These are phyloP conservation scores for Carpinus viminea DNA, from an alignment of 306 rosid species.

Conservation along the genomic window DNA sequence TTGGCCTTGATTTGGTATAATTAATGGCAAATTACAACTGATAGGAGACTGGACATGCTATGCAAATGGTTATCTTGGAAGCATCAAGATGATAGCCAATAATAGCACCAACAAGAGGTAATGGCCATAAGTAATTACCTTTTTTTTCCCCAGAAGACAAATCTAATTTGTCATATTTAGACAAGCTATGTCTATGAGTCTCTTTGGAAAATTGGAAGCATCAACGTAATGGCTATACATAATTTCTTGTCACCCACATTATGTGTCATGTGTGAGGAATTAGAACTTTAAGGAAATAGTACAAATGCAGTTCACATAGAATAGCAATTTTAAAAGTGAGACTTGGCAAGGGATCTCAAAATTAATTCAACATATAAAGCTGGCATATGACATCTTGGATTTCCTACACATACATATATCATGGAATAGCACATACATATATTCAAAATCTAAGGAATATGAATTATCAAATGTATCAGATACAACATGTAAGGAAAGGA, in stretches of 20 bases:
- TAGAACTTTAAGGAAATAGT: not conserved
- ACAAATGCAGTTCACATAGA: not conserved
- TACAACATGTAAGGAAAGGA: conserved; percentile 24
- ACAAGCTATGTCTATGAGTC: not conserved
- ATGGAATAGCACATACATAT: not conserved
- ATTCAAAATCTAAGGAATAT: not conserved
- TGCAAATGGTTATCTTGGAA: conserved; percentile 1
- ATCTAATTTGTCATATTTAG: not conserved
- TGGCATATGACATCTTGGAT: not conserved
- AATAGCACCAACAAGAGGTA: not conserved
- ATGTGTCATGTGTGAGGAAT: not conserved
- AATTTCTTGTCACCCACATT: not conserved
- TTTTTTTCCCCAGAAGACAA: not conserved
- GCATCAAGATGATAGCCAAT: not conserved
- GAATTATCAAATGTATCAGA: conserved; percentile 17
- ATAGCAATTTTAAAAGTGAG: not conserved
- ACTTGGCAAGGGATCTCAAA: not conserved
- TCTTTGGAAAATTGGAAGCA: not conserved
- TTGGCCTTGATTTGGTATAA: not conserved
- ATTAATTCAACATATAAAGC: not conserved
- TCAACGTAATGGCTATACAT: not conserved
- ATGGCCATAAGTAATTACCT: not conserved
- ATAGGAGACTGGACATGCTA: not conserved
- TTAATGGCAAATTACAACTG: not conserved
- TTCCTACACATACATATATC: not conserved